Base-by-base conservation (phyloP, 1,284 basidiomycete species). In the Heterobasidion occidentale region DNA sequence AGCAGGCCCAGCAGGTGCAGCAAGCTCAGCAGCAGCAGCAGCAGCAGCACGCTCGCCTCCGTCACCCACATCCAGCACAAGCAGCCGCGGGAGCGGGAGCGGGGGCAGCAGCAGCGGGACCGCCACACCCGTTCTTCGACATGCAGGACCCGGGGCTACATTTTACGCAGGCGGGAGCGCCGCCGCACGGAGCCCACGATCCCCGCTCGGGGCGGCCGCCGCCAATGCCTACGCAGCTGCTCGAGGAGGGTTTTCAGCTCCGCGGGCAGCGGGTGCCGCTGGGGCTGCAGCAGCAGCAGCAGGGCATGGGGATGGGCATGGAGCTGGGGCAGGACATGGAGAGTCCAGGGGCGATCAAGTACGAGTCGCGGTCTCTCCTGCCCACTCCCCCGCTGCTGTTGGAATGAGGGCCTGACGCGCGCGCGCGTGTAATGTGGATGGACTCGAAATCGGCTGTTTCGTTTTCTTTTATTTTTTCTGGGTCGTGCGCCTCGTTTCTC, bases 351-450 rank as follows among this genome's bases (percentile, higher is more conserved):
- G 46, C 46, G 46, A 48, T 48, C 46, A 48, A 48, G 46, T 48
- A 19, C 46, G 46, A 48, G 35, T 51, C 27, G 12, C n/a, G 15
- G 17, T 48, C 46, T 48, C 59, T 60, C 50, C 59, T 60, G 55
- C 58, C 59, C 59, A 60, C 59, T 57, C 59, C 56, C 38, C 59
- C 59, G 57, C 59, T 57, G 64, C 58, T 33, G 56, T 65, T 61
- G 64, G 64, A 58, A 64, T 65, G 63, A 63, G 64, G 56, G 63
- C 63, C 12, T 64, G 51, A 57, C 27, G n/a, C 35, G 27, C 27
- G 33, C 12, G 14, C 15, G 14, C 3, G 14, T 17, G 20, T 5
- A 20, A n/a, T 20, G 47, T 14, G 42, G 17, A 45, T 17, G 42
- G 14, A 45, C 42, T 14, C 3, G 42, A 45, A 17, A 17, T 14